Conservation (phyloP, 2,329 filamentous ascomycete species). For the Fusarium transvaalense region DNA sequence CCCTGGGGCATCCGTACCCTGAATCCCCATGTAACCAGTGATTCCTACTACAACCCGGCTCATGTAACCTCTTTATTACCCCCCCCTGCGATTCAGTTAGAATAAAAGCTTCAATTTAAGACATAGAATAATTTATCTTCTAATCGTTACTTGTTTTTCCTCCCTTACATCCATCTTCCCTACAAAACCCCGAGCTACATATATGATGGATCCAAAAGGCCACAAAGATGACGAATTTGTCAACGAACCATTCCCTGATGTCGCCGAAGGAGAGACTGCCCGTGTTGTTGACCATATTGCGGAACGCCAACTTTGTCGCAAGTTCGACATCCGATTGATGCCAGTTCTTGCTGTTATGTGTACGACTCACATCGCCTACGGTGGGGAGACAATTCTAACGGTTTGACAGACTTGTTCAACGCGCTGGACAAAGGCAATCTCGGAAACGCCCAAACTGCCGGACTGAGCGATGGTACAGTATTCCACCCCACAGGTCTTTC, state of each 20-base stretch:
- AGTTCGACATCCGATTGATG: conserved; percentile 14
- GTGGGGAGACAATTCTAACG: not conserved
- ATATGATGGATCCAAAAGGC: no score
- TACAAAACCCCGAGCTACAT: no score
- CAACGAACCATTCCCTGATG: conserved; percentile 10
- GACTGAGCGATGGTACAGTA: conserved; percentile 1
- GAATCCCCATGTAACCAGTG: conserved; percentile 6
- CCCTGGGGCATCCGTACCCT: no score
- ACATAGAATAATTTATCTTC: no score
- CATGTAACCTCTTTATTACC: not conserved
- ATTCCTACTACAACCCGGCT: not conserved
- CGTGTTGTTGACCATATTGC: conserved; percentile 19
- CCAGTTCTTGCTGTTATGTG: conserved; percentile 21
- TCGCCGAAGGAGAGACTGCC: not conserved
- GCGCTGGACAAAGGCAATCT: conserved; percentile 19
- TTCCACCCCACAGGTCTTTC: rapidly evolving
- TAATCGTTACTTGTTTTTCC: no score
- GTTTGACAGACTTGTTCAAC: conserved; percentile 6
- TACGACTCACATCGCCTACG: not conserved
- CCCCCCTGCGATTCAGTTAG: no score
- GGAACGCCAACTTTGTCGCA: conserved; percentile 16
- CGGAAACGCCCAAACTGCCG: conserved; percentile 20
- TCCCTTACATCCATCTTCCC: no score
- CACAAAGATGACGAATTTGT: conserved; percentile 13
- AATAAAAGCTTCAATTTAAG: no score